Conservation (phyloP, 2,329 filamentous ascomycete genomes). For the Colletotrichum australisinense region DNA sequence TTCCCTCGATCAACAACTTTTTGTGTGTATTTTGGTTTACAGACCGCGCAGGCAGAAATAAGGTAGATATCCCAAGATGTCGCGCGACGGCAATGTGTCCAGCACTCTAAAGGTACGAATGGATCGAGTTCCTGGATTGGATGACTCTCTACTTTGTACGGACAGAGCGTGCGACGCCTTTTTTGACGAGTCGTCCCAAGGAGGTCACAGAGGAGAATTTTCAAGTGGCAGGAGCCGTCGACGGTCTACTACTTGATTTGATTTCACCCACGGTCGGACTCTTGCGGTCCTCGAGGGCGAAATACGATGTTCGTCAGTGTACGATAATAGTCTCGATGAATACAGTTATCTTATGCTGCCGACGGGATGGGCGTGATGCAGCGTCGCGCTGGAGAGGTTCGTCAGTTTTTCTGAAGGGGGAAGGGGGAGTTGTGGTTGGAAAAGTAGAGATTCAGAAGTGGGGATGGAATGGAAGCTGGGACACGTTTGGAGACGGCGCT, state of each 20-base stretch:
- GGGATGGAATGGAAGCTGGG: constrained; percentile 5
- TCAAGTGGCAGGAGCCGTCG: constrained; percentile 33
- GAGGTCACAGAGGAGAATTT: constrained; percentile 33
- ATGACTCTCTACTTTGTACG: constrained; percentile 34
- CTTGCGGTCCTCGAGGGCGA: constrained; percentile 8
- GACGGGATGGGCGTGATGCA: constrained; percentile 19
- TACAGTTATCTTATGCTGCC: constrained; percentile 14
- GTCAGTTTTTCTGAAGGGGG: constrained; percentile 20
- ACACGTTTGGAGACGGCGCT: constrained; percentile 7
- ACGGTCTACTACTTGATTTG: constrained; percentile 29
- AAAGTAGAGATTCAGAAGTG: not conserved
- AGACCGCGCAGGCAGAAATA: constrained; percentile 24
- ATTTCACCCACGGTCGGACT: constrained; percentile 34
- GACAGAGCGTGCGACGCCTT: constrained; percentile 31
- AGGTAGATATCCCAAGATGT: constrained; percentile 4
- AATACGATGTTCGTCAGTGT: constrained; percentile 29
- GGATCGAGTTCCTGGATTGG: constrained; percentile 22
- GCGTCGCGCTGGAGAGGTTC: constrained; percentile 19
- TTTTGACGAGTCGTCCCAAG: constrained; percentile 29
- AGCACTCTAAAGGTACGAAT: constrained; percentile 32
- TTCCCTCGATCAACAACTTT: constrained; percentile 23
- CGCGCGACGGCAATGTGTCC: constrained; percentile 2
- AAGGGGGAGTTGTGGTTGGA: not conserved
- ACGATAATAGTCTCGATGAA: constrained; percentile 24
- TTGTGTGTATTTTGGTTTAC: constrained; percentile 23